Evolutionary conservation across 2,329 filamentous ascomycete species (phyloP).

Genomic region (Thielaviopsis ethacetica): DNA sequence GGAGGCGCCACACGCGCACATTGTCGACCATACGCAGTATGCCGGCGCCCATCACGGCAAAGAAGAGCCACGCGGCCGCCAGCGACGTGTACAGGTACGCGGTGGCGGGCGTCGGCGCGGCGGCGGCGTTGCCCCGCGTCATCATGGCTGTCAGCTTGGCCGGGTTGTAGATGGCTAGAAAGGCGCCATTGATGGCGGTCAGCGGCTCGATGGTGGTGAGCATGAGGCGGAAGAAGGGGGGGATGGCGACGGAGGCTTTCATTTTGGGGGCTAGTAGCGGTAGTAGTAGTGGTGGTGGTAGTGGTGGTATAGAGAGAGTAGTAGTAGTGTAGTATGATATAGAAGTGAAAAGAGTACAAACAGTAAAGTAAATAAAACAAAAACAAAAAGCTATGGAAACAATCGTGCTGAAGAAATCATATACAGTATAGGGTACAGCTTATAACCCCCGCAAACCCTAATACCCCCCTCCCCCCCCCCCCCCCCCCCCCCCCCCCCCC

Average conservation of each 20-base stretch:
- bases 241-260: neutral
- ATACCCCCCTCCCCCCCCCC: too few species aligned
- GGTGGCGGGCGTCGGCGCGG: neutral
- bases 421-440: too few species aligned
- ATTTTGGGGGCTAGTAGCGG: neutral
- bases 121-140: neutral
- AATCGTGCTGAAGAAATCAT: too few species aligned
- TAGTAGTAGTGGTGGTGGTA: too few species aligned
- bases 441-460: too few species aligned
- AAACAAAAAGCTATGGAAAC: too few species aligned
- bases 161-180: constrained; percentile 3
- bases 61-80: constrained; percentile 9
- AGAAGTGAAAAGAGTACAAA: neutral
- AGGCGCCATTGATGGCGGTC: constrained; percentile 7
- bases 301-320: too few species aligned
- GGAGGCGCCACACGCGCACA: constrained; percentile 6
- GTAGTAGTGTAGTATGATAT: too few species aligned
- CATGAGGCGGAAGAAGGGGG: neutral
- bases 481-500: neutral
- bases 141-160: neutral
- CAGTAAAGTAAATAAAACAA: neutral
- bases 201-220: constrained; percentile 6
- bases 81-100: constrained; percentile 9
- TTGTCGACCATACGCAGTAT: constrained; percentile 4
- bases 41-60: constrained; percentile 4